Percentiles rank a stretch among this genome's conserved stretches.
Evolutionary conservation across 73 alveolate genomes (phyloP).

Genomic region (Uronychia binucleata): DNA sequence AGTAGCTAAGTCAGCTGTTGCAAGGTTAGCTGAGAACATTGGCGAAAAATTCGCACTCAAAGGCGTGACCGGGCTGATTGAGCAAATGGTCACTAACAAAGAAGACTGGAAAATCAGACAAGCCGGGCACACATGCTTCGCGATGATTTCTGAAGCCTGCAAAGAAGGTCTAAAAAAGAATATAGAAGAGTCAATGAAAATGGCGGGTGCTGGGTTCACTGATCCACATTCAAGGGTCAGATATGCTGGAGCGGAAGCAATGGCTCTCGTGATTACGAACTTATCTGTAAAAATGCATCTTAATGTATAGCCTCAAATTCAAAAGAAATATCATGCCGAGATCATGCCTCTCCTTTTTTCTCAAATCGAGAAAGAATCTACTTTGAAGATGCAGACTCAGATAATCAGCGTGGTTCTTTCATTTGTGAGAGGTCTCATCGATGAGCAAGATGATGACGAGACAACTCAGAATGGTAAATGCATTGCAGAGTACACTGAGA

Average conservation of each 20-base stretch:
- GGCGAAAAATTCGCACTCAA: conserved; percentile 72
- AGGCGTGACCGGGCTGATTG: conserved; percentile 46
- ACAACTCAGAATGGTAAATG: conserved; percentile 38
- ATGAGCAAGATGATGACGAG: conserved; percentile 27
- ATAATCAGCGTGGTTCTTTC: conserved; percentile 62
- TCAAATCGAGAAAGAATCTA: conserved; percentile 54
- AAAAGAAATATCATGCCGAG: conserved; percentile 65
- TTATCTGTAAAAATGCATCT: conserved; percentile 26
- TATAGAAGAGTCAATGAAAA: conserved; percentile 67
- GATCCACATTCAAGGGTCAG: conserved; percentile 79
- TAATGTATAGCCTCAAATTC: conserved; percentile 54
- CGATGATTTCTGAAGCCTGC: conserved; percentile 72
- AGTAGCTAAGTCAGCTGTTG: conserved; percentile 61
- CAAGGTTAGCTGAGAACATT: conserved; percentile 62
- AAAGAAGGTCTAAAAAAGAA: conserved; percentile 56
- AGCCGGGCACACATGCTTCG: conserved; percentile 62
- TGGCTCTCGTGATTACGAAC: conserved; percentile 69
- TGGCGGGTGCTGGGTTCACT: conserved; percentile 62
- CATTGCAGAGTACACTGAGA: conserved; percentile 58
- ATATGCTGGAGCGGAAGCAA: conserved; percentile 62
- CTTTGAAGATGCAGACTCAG: conserved; percentile 60
- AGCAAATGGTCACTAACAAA: conserved; percentile 41
- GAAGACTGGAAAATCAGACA: conserved; percentile 61
- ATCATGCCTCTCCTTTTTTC: conserved; percentile 61
- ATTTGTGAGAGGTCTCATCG: conserved; percentile 71